phyloP scores from a whole-genome alignment of 1,284 basidiomycete species.

The Thelephora terrestris region DNA sequence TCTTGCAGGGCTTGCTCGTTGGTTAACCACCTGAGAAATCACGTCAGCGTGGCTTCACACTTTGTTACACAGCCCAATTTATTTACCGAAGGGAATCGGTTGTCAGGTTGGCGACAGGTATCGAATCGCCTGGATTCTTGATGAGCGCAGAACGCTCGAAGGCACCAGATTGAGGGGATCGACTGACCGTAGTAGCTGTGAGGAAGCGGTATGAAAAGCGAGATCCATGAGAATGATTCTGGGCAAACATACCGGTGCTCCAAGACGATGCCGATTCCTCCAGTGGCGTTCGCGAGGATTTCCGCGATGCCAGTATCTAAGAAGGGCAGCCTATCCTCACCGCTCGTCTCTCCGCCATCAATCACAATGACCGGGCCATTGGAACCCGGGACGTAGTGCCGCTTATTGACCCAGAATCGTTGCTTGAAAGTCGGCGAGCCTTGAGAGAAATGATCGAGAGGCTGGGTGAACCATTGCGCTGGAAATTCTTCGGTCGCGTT shows the following conservation, averaged over 20 bases:
- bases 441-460: conserved; percentile 68
- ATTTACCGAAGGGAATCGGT: conserved; percentile 65
- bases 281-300: conserved; percentile 74
- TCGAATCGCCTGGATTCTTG: conserved; percentile 52
- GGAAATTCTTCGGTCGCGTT: conserved; percentile 31
- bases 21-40: conserved; percentile 59
- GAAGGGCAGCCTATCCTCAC: conserved; percentile 59
- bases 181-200: conserved; percentile 53
- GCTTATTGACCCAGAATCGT: conserved; percentile 85
- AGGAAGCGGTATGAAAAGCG: not conserved
- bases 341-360: conserved; percentile 80
- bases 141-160: conserved; percentile 4
- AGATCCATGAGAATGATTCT: not conserved
- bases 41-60: conserved; percentile 1
- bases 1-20: conserved; percentile 90
- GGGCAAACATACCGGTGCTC: conserved; percentile 56
- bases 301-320: conserved; percentile 80
- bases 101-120: conserved; percentile 71
- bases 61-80: not conserved
- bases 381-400: conserved; percentile 64
- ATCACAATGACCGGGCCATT: conserved; percentile 74
- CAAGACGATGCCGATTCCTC: conserved; percentile 80
- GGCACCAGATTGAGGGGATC: conserved; percentile 7
- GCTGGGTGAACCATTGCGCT: conserved; percentile 70
- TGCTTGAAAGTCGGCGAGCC: conserved; percentile 51